phyloP scores from a whole-genome alignment of 352 stramenopile genomes.

The Pythium rhizo-oryzae region DNA sequence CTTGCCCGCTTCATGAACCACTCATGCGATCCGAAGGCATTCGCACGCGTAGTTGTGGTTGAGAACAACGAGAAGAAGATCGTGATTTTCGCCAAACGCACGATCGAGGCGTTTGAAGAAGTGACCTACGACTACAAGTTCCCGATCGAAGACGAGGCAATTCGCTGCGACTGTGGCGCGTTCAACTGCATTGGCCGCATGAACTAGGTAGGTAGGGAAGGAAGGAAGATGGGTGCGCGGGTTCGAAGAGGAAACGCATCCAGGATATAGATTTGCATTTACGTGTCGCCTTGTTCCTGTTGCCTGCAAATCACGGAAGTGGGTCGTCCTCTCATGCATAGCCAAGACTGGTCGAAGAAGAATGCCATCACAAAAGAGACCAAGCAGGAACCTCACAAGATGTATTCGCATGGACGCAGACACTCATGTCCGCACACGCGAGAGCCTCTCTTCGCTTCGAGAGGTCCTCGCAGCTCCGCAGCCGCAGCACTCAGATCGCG shows the following conservation, averaged over 20 bases:
- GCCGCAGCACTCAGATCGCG: constrained; percentile 9
- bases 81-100: constrained; percentile 93
- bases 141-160: constrained; percentile 94
- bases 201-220: constrained; percentile 71
- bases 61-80: constrained; percentile 95
- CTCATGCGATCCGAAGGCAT: constrained; percentile 94
- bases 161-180: constrained; percentile 93
- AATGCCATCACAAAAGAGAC: not conserved
- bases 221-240: not conserved
- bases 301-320: not conserved
- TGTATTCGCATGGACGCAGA: too few species aligned
- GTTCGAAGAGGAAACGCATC: not conserved
- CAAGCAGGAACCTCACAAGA: not conserved
- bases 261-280: constrained; percentile 1
- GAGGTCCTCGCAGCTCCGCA: not conserved
- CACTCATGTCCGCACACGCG: not conserved
- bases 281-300: not conserved
- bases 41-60: constrained; percentile 87
- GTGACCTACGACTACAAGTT: constrained; percentile 98
- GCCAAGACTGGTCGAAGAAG: too few species aligned
- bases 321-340: not conserved
- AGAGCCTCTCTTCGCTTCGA: constrained; percentile 1
- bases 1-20: constrained; percentile 98
- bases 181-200: constrained; percentile 94
- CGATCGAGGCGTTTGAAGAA: constrained; percentile 93